phyloP scores from a whole-genome alignment of 2,329 filamentous ascomycete genomes.

The Beauveria medogensis region DNA sequence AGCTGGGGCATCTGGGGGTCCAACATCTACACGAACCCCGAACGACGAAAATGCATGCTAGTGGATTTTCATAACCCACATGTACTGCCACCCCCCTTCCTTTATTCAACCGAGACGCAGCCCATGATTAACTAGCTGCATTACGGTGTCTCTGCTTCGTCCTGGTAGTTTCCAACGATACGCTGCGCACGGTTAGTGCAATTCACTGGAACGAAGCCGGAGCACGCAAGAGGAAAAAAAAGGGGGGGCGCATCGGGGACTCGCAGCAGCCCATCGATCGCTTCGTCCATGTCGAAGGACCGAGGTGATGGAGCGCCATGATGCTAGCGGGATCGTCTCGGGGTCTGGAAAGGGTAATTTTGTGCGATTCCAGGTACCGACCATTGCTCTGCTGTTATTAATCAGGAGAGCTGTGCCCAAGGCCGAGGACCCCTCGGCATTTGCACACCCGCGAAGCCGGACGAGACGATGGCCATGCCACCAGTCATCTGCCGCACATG shows the following conservation, averaged over 20 bases:
- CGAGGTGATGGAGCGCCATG: background rate
- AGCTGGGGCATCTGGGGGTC: background rate
- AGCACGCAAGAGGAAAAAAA: background rate
- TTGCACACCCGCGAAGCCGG: too few relatives aligned
- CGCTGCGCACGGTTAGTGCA: background rate
- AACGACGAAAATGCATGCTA: too few relatives aligned
- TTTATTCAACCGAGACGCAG: background rate
- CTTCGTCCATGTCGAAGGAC: background rate
- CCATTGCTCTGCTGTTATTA: background rate
- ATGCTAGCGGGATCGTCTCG: background rate
- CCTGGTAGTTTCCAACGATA: too few relatives aligned
- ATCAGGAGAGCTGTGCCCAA: background rate
- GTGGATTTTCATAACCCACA: background rate
- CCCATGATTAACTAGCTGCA: background rate
- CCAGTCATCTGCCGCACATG: too few relatives aligned
- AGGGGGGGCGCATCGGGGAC: background rate
- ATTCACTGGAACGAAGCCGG: too few relatives aligned
- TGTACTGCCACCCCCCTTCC: background rate
- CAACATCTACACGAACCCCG: background rate
- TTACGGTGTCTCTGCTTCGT: background rate
- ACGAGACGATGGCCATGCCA: too few relatives aligned
- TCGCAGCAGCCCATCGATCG: background rate
- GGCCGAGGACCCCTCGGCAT: too few relatives aligned
- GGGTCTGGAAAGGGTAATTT: background rate
- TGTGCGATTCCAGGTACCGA: conserved; percentile 2